Base-by-base conservation (phyloP, 192 early-diverging fungal species). In the Geosiphon pyriformis region DNA sequence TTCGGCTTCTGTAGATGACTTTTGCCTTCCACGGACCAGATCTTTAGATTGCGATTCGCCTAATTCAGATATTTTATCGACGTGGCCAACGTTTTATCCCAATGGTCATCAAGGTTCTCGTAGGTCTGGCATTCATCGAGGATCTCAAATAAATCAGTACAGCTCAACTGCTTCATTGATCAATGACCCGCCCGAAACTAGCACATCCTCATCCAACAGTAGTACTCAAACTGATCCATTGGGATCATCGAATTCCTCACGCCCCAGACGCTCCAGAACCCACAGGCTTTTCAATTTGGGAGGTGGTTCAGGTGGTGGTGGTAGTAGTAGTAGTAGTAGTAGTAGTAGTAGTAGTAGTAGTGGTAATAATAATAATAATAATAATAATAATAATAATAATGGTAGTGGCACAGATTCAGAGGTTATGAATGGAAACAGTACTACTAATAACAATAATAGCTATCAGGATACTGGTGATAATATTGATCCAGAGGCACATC, bases 141-240 rank as follows among this genome's bases (percentile, higher is more conserved):
- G 56, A 58, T 33, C 56, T 26, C 35, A 30, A n/a, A 32, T 22
- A 33, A 30, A 22, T 20, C 32, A 20, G 23, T 34, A 59, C 35
- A 34, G 31, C 20, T 59, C 57, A 0, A n/a, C 20, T 34, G 35
- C 31, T 17, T 59, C 57, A 22, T 33, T 34, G 12, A 2, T 20
- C n/a, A 59, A 32, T n/a, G 31, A n/a, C n/a, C n/a, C 32, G 20
- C 35, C 57, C 11, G 29, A 30, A 20, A 33, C 32, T 34, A 59
- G 31, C 18, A 4, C 32, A 34, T 11, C n/a, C 35, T 59, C 57
- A 33, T 59, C 57, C 0, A 59, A 30, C 2, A 20, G 31, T 59
- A 33, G 57, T 59, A 59, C 57, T 23, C 57, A 59, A 59, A 59
- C 57, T 34, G 57, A 59, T 59, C 31, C 30, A 34, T 32, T 26